Base-by-base conservation (phyloP, 2,329 filamentous ascomycete genomes). In the Chrysoporthe puriensis region DNA sequence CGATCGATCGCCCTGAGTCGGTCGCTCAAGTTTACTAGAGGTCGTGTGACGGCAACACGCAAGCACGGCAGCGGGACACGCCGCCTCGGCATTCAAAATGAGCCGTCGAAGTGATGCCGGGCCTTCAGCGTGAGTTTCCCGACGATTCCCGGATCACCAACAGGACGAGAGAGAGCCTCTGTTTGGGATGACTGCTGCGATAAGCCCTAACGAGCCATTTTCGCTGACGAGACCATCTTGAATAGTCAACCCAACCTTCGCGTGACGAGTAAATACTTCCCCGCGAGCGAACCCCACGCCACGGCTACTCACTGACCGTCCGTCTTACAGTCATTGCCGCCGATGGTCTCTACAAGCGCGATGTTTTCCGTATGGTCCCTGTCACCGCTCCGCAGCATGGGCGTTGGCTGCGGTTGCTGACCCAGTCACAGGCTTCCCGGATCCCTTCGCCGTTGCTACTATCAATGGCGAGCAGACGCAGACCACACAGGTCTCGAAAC, bases 401-500 rank as follows among this genome's bases (percentile, higher is more conserved):
- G 52, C 66, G 68, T 64, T 69, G 56, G 64, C 59, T 32, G 44
- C 44, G 21, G 46, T 72, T 66, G 69, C 77, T 81, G 72, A 82
- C 73, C 67, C 43, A 59, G 57, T 21, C 43, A 69, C 67, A 98
- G 96, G 95, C 77, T 97, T 98, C 73, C 96, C 96, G 69, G 96
- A 99, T 80, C 96, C 96, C 34, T 99, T 99, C 78, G 95, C 96
- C 58, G 96, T 99, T 72, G 95, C 94, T 74, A 99, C 96, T 68
- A 90, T 98, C 81, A 95, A 94, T 81, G 96, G 96, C 79, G 96
- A 99, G 81, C 96, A 99, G 83, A 99, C 96, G 68, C 93, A 94
- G 81, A 98, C 96, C n/a, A 99, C 96, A 13, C 91, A 91, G 48
- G 96, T 98, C 73, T 97, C 96, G 79, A 98, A 97, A 82, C 92